Evolutionary conservation across 2,329 filamentous ascomycete genomes (phyloP).

Genomic region (Fusarium pininemorale): DNA sequence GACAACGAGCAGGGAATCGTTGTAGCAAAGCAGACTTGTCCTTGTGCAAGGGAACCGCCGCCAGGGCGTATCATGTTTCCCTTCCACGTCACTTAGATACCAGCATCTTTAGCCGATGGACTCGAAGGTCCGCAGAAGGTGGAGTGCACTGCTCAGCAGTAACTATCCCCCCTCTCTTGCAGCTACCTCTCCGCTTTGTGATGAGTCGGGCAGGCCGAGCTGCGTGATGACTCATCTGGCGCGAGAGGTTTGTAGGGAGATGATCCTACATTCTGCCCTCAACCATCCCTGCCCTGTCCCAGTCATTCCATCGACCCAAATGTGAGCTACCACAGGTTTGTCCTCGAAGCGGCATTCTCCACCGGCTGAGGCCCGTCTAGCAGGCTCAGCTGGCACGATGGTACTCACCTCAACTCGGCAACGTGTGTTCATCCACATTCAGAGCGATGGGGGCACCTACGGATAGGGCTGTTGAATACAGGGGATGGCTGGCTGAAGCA

Average conservation of each 20-base stretch:
- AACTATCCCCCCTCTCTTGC: constrained; percentile 24
- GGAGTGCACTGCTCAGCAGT: constrained; percentile 35
- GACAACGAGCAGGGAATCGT: constrained; percentile 52
- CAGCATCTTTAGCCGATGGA: constrained; percentile 47
- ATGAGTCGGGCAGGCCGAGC: constrained; percentile 31
- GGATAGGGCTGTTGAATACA: background rate
- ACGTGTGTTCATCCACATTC: constrained; percentile 22
- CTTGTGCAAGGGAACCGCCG: constrained; percentile 44
- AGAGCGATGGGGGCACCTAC: background rate
- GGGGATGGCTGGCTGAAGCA: constrained; percentile 21
- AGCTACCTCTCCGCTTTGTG: constrained; percentile 15
- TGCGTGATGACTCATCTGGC: constrained; percentile 14
- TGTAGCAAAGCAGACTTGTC: constrained; percentile 49
- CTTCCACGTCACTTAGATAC: constrained; percentile 43
- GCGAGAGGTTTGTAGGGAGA: constrained; percentile 41
- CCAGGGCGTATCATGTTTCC: constrained; percentile 44
- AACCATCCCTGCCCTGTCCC: constrained; percentile 22
- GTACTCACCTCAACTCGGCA: constrained; percentile 29
- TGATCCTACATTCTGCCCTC: constrained; percentile 41
- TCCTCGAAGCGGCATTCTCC: constrained; percentile 37
- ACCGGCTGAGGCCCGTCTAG: constrained; percentile 36
- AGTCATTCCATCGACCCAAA: constrained; percentile 2
- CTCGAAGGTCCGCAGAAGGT: constrained; percentile 32
- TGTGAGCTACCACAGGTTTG: constrained; percentile 24
- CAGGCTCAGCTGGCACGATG: constrained; percentile 30